Conservation (phyloP, 2,329 filamentous ascomycete genomes). For the Plectosphaerella cucumerina region DNA sequence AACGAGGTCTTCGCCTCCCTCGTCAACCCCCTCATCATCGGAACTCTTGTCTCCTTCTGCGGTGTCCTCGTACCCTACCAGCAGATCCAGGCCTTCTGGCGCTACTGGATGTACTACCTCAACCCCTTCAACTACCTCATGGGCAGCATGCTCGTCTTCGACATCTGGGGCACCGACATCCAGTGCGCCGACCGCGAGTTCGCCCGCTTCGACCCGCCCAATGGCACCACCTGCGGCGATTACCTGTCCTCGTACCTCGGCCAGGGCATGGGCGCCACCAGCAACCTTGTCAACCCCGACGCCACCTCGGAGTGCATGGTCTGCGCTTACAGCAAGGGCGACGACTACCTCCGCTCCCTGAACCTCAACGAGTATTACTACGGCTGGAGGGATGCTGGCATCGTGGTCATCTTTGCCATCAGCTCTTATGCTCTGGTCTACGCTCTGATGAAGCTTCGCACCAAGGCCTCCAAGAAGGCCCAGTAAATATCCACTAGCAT, state of each 20-base stretch:
- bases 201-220: conserved; percentile 45
- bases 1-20: conserved; percentile 57
- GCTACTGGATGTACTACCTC: conserved; percentile 36
- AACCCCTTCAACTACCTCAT: background rate
- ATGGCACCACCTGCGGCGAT: conserved; percentile 48
- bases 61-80: conserved; percentile 68
- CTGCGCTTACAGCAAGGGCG: conserved; percentile 53
- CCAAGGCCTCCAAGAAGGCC: conserved; percentile 41
- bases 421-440: conserved; percentile 46
- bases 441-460: conserved; percentile 41
- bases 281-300: conserved; percentile 56
- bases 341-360: conserved; percentile 54
- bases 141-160: background rate
- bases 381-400: conserved; percentile 62
- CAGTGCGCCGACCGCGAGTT: conserved; percentile 44
- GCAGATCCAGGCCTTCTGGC: conserved; percentile 63
- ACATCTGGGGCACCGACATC: conserved; percentile 40
- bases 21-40: conserved; percentile 51
- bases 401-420: conserved; percentile 51
- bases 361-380: conserved; percentile 58
- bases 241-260: conserved; percentile 56
- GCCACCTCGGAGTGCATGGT: conserved; percentile 52
- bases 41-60: conserved; percentile 64
- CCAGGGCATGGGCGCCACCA: conserved; percentile 35
- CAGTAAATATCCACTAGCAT: no score